These are phyloP conservation scores for Babesia caballi DNA, from an alignment of 169 alveolate genomes.

Conservation along the genomic window DNA sequence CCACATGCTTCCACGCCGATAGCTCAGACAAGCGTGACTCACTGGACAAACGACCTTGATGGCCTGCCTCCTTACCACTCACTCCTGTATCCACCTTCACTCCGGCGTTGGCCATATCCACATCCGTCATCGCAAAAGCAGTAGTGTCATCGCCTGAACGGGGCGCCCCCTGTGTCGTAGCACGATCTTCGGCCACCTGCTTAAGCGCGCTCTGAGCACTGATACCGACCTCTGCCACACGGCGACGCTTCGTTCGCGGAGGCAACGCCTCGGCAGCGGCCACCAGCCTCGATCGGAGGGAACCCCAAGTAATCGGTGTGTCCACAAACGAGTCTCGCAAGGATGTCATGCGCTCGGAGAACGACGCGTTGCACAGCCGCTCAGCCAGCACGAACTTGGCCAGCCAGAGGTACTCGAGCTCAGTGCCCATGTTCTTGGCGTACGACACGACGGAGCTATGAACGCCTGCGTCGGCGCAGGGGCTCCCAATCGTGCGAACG, in stretches of 20 bases:
- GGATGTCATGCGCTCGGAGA: neutral
- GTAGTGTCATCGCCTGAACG: too few relatives aligned
- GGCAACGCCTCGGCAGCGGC: neutral
- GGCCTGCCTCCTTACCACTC: too few relatives aligned
- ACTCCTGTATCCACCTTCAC: neutral
- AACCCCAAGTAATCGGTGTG: conserved; percentile 22
- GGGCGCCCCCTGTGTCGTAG: too few relatives aligned
- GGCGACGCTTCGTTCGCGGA: neutral
- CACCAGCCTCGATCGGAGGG: conserved; percentile 2
- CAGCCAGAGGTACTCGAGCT: conserved; percentile 40
- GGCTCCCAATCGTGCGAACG: neutral
- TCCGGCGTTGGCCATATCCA: neutral
- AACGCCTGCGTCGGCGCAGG: neutral
- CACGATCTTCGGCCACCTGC: too few relatives aligned
- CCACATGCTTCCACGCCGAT: neutral
- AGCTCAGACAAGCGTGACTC: neutral
- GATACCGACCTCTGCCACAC: neutral
- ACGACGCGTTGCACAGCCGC: conserved; percentile 11
- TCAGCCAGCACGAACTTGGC: conserved; percentile 50
- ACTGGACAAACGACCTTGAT: too few relatives aligned
- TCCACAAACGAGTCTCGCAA: neutral
- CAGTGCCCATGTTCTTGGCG: conserved; percentile 14
- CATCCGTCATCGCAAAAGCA: neutral
- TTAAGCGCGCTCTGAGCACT: neutral
- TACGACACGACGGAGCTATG: neutral